Base-by-base conservation (phyloP, 2,329 filamentous ascomycete genomes). In the Xylaria sp. region DNA sequence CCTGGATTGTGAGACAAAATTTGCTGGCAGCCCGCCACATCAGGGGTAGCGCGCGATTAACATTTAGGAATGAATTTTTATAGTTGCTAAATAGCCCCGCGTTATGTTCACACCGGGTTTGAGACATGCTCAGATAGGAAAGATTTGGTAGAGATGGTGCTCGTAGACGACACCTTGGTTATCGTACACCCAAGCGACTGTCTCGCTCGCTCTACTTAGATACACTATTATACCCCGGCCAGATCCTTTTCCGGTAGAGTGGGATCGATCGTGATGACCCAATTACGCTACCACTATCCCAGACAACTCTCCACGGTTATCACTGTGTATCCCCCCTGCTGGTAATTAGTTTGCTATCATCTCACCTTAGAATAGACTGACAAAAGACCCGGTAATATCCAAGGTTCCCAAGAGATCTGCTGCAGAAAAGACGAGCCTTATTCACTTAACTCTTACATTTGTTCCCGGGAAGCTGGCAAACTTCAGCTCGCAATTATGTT, bases 51-150 rank as follows among this genome's bases (percentile, higher is more conserved):
- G 61, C 60, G 59, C 25, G 59, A 70, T 69, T 66, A 68, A 63
- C 59, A 66, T 63, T 64, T 58, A 73, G 70, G 71, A 74, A 74
- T 73, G 71, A 50, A 33, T n/a, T 42, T 36, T 59, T 65, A 63
- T 70, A 68, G 45, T 61, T 63, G 67, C 54, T 66, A 50, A 57
- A 65, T 69, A 69, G 71, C 72, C 72, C 72, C 72, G 73, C 73
- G 66, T 55, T 66, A 51, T 65, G 69, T 71, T 65, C 55, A 17
- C 63, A 61, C 62, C 56, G 15, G 49, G 42, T 53, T n/a, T 72
- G 29, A 72, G 66, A 70, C 70, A 72, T 50, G 38, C 39, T 51
- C 60, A 50, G 51, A 68, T 65, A 50, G 20, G 63, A 59, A 68
- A 57, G 67, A 67, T 29, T 27, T 42, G 13, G 31, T 49, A 38